Evolutionary conservation across 192 early-diverging fungal species (phyloP).

Genomic region (Endogone sp.): DNA sequence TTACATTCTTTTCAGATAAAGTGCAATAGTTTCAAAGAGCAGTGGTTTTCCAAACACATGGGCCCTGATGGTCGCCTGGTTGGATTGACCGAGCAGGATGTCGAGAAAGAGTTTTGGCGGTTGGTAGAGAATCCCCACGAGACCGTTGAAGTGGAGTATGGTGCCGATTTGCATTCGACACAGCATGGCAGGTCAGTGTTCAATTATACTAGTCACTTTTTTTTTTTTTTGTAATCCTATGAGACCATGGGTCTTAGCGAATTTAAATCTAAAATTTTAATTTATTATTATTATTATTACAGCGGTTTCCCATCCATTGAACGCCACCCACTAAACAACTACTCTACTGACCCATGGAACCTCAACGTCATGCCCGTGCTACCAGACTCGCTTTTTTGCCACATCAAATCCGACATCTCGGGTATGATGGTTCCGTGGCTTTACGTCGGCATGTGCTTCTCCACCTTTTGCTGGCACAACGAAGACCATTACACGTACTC

Average conservation of each 20-base stretch:
- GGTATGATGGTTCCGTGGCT: constrained; percentile 99
- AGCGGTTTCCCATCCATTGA: constrained; percentile 81
- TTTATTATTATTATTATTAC: constrained; percentile 26
- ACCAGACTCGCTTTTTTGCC: constrained; percentile 75
- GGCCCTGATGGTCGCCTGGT: constrained; percentile 13
- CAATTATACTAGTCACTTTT: background rate
- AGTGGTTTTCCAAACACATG: constrained; percentile 54
- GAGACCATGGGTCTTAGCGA: background rate
- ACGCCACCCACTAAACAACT: constrained; percentile 59
- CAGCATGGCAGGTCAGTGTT: constrained; percentile 75
- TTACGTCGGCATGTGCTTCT: constrained; percentile 94
- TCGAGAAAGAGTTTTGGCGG: constrained; percentile 93
- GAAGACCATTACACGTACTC: constrained; percentile 98
- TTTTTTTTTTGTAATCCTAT: constrained; percentile 4
- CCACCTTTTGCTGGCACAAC: constrained; percentile 97
- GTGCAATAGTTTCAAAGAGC: constrained; percentile 77
- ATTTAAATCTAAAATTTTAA: constrained; percentile 10
- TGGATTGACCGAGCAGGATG: constrained; percentile 66
- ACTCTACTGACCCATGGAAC: constrained; percentile 79
- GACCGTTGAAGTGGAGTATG: constrained; percentile 92
- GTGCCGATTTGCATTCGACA: constrained; percentile 90
- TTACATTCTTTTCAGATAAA: constrained; percentile 76
- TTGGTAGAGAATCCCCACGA: constrained; percentile 83
- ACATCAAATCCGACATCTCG: constrained; percentile 90
- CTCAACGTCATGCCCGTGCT: constrained; percentile 83